Base-by-base conservation (phyloP, 2,329 filamentous ascomycete genomes). In the Colletotrichum tamarilloi region DNA sequence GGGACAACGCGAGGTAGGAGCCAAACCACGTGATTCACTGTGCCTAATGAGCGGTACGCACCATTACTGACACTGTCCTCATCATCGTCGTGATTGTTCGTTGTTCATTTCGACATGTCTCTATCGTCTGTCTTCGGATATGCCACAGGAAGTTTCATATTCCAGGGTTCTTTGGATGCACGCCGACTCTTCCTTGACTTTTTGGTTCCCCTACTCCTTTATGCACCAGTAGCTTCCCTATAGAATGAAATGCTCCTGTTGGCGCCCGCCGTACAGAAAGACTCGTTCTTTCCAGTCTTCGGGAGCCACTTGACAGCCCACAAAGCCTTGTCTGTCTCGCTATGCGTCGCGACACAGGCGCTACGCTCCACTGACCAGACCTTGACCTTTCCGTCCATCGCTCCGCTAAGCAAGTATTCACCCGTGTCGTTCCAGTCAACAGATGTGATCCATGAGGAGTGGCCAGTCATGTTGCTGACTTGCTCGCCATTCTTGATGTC, bases 391-490 rank as follows among this genome's bases (percentile, higher is more conserved):
- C 97, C 96, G 80, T 98, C 95, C 81, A 97, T 95, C 1, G 93
- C 92, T 60, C 95, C 94, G 79, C 93, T 97, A 3, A 98, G 87
- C 14, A 99, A 86, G 81, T 94, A 98, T 83, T 98, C 96, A 60
- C 97, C 97, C 5, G 94, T 97, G 79, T 94, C 91, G 81, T 93
- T 98, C 95, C 96, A 99, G 81, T 98, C 95, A 56, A 98, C 86
- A 38, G 93, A 93, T 74, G 96, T 93, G 76, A 99, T 92, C 97
- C 96, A 99, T 5, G 94, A 93, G 0, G 90, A 89, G 81, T 96
- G 94, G 1, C 93, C 94, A 0, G 89, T 84, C 73, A 99, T 85
- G 80, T 95, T 97, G 24, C 93, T 94, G 16, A 98, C 92, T 79
- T 98, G 96, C 82, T 98, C 95, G 62, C 97, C 97, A 62, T 96